Percentiles rank a stretch among this genome's conserved stretches.
These are phyloP conservation scores for Yarrowia galli DNA, from an alignment of 1,139 yeast species.

Conservation along the genomic window DNA sequence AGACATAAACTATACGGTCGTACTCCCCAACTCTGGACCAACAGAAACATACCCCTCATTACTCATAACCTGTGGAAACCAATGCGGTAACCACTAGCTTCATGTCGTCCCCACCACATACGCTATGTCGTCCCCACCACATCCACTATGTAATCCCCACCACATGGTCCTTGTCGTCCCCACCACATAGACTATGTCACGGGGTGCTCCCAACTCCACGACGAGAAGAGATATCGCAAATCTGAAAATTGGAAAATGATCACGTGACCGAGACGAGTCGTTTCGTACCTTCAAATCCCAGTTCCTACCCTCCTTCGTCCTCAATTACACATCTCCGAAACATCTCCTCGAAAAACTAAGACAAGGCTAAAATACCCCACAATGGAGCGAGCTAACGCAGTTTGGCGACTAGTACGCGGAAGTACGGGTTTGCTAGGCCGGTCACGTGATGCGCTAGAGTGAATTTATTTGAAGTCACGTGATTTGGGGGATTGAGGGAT, in stretches of 20 bases:
- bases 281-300: background rate
- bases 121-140: background rate
- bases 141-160: background rate
- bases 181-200: too few species aligned
- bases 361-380: constrained; percentile 12
- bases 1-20: too few species aligned
- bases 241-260: background rate
- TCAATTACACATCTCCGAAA: background rate
- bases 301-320: background rate
- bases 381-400: background rate
- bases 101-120: background rate
- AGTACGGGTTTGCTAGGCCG: background rate
- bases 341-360: background rate
- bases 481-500: too few species aligned
- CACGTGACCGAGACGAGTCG: background rate
- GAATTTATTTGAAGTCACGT: too few species aligned
- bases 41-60: too few species aligned
- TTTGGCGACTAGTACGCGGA: background rate
- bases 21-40: too few species aligned
- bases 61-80: background rate
- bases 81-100: background rate
- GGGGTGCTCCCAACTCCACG: too few species aligned
- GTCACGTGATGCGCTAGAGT: background rate
- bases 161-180: background rate
- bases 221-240: background rate